Percentiles rank a stretch among this genome's conserved stretches.
phyloP scores from a whole-genome alignment of 176 grass and related monocot species.

The Avena eriantha region DNA sequence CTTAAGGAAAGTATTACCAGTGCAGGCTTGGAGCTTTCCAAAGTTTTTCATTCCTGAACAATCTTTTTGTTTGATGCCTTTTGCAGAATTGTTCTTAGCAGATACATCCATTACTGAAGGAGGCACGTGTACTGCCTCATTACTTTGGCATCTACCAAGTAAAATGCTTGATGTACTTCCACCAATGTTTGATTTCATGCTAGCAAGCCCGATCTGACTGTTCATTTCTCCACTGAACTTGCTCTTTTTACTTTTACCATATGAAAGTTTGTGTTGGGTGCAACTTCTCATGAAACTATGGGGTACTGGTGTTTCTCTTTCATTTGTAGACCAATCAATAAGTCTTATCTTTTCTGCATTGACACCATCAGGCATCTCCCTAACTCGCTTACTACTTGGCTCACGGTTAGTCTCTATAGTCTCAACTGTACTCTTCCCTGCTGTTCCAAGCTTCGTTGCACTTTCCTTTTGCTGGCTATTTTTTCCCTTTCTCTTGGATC shows the following conservation, averaged over 20 bases:
- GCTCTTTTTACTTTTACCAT: constrained; percentile 35
- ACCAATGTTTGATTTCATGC: constrained; percentile 14
- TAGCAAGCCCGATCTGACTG: background rate
- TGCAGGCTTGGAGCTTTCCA: constrained; percentile 31
- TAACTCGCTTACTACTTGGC: constrained; percentile 41
- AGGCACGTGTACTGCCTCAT: background rate
- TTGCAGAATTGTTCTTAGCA: constrained; percentile 22
- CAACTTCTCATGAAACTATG: constrained; percentile 22
- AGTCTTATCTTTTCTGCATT: constrained; percentile 17
- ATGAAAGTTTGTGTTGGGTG: constrained; percentile 32
- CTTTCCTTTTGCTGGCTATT: background rate
- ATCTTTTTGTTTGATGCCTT: background rate
- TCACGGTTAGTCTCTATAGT: constrained; percentile 29
- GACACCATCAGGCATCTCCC: constrained; percentile 11
- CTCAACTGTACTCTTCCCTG: constrained; percentile 17
- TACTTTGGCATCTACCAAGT: constrained; percentile 26
- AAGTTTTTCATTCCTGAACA: constrained; percentile 28
- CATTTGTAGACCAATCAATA: constrained; percentile 35
- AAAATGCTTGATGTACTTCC: constrained; percentile 21
- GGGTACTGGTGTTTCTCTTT: constrained; percentile 21
- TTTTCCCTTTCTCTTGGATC: background rate
- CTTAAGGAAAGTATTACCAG: constrained; percentile 45
- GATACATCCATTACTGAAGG: constrained; percentile 29
- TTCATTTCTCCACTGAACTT: constrained; percentile 21
- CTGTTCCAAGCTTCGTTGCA: constrained; percentile 8